Base-by-base conservation (phyloP, 2,329 filamentous ascomycete species). In the Colletotrichum graminicola region DNA sequence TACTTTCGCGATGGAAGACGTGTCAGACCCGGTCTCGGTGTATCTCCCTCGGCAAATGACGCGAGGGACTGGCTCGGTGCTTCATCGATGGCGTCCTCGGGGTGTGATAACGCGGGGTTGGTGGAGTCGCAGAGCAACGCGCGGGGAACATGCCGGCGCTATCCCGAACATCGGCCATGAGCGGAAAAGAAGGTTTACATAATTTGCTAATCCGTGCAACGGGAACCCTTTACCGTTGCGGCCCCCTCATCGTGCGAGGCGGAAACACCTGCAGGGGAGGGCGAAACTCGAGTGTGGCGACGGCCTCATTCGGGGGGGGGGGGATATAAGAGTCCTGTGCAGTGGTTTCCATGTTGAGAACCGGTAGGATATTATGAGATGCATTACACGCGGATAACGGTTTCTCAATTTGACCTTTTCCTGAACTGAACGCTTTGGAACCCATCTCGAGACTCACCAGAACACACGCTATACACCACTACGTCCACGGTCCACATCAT, bases 11-110 rank as follows among this genome's bases (percentile, higher is more conserved):
- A 36, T 41, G 59, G 55, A 62, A 65, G 36, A 65, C 56, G 41
- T 73, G 59, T 62, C 59, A 72, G 54, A 49, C 59, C 68, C 68
- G 68, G 65, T 71, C 68, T 71, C 68, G 68, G 59, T 68, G 43
- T n/a, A n/a, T 29, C 18, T 4, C 36, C 57, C 65, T 71, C 68
- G 64, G 68, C 64, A 71, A 68, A 45, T 62, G 43, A 32, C 57
- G 57, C 59, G 59, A 62, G 55, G 23, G n/a, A 45, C 51, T 47
- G 36, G 51, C 43, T 49, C 67, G 66, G 23, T 65, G 61, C 62
- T 60, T 56, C 14, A 57, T 60, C n/a, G 59, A 71, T 68, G 68
- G 68, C 64, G 59, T 63, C 59, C 65, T 71, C 65, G 68, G 68
- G 68, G 57, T 68, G 52, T 71, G 45, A 63, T 71, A 59, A 71